Conservation (phyloP, 805 yeast genomes). For the Schizosaccharomyces japonicus region DNA sequence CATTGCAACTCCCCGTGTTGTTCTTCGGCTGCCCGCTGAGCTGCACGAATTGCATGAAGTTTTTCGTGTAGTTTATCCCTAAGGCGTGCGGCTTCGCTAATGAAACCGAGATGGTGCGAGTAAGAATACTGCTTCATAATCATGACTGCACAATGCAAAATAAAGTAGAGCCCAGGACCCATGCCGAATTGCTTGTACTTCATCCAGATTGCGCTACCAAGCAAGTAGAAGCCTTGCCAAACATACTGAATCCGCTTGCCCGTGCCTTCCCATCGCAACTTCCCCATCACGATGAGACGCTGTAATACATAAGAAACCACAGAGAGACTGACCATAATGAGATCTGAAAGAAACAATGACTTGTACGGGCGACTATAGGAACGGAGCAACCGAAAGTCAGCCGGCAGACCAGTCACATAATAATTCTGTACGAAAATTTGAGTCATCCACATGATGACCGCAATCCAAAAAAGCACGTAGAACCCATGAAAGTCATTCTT, state of each 20-base stretch:
- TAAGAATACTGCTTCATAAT: constrained; percentile 92
- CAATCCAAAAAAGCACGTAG: constrained; percentile 58
- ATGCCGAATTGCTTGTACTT: constrained; percentile 44
- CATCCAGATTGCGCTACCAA: constrained; percentile 33
- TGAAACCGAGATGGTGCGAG: constrained; percentile 73
- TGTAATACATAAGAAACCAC: constrained; percentile 44
- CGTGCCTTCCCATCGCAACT: constrained; percentile 32
- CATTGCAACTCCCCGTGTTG: constrained; percentile 10
- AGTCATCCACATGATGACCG: constrained; percentile 30
- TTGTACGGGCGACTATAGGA: constrained; percentile 37
- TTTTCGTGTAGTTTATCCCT: constrained; percentile 26
- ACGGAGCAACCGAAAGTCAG: constrained; percentile 30
- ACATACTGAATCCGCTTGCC: constrained; percentile 44
- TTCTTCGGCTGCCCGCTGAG: constrained; percentile 6
- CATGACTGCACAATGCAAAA: constrained; percentile 63
- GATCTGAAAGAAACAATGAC: constrained; percentile 50
- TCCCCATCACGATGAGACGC: constrained; percentile 21
- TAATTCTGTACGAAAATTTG: constrained; percentile 33
- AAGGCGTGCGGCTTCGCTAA: constrained; percentile 42
- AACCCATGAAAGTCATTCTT: constrained; percentile 41
- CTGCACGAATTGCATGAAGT: constrained; percentile 15
- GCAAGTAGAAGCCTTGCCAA: constrained; percentile 31
- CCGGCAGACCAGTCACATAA: constrained; percentile 21
- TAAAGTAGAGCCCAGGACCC: constrained; percentile 71
- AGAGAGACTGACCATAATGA: constrained; percentile 43